Evolutionary conservation across 495 filamentous ascomycete genomes (phyloP), one percentile per base, ranked within the genome.

Genomic region (Penicillium tannophilum): DNA sequence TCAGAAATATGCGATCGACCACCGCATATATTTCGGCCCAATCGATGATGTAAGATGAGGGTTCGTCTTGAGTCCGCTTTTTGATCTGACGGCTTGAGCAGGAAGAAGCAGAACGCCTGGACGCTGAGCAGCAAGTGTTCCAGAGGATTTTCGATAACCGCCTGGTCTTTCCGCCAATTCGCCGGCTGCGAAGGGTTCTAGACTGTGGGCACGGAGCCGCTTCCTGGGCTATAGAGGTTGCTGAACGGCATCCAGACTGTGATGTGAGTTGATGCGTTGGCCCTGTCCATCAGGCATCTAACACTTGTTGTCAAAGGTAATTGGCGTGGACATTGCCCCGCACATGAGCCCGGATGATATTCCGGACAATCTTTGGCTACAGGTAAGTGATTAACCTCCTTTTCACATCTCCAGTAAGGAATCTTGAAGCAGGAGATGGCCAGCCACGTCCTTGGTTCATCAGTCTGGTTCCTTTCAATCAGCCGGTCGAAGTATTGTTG

Each of bases 21-120:
- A 90, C 57, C 77, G 76, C 36, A 84, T 87, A 61, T 93, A 91
- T 64, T 89, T 91, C 62, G 85, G 86, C 33, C 93, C 93, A 2
- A 79, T 94, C 20, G 93, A 98, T 73, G 88, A 93, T 77, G 93
- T 95, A 80, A 70, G 77, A 39, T n/a, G 17, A n/a, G 20, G 4
- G 9, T 16, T 24, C 9, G 24, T 50, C 30, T 30, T 43, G n/a
- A 24, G 8, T 20, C 45, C 12, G 30, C 14, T 43, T 16, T 45
- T 31, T 33, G n/a, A 16, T 43, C 63, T 73, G 53, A 72, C 56
- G 36, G 23, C 12, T 42, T n/a, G 47, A 45, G 14, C 61, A 98
- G 93, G 87, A 88, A 63, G 93, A 97, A 75, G 84, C 87, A 58
- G 85, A 93, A 46, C 83, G 91, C 49, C 81, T 94, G 35, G 80